These are phyloP conservation scores for Orychophragmus violaceus DNA, from an alignment of 345 rosid genomes.

Conservation along the genomic window DNA sequence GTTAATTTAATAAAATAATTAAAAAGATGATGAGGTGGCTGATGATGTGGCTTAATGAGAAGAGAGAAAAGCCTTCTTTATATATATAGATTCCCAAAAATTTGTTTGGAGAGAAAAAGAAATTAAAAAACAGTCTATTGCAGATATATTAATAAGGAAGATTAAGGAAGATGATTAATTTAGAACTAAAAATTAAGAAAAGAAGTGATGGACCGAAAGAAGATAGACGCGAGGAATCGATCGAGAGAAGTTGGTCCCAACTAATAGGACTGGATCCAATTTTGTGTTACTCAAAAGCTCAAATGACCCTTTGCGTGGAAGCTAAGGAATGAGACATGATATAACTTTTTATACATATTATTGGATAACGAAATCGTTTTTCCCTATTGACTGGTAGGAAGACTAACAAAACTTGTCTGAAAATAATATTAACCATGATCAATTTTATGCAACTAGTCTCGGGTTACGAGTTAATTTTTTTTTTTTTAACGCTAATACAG, in stretches of 20 bases:
- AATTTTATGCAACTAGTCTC: not conserved
- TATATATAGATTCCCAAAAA: too few species aligned
- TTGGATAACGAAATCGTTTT: not conserved
- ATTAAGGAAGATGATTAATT: not conserved
- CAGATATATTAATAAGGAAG: too few species aligned
- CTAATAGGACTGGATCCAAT: constrained; percentile 36
- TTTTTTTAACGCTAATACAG: too few species aligned
- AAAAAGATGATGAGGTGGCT: too few species aligned
- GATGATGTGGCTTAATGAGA: too few species aligned
- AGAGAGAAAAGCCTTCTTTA: too few species aligned
- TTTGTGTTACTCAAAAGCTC: constrained; percentile 35
- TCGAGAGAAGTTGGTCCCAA: constrained; percentile 43
- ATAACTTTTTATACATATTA: not conserved
- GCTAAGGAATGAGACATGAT: constrained; percentile 33
- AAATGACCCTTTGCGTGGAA: constrained; percentile 46
- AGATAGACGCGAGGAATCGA: not conserved
- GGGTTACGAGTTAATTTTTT: not conserved
- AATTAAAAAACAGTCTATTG: too few species aligned
- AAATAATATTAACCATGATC: not conserved
- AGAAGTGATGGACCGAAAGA: not conserved
- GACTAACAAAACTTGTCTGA: not conserved
- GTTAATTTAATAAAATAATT: too few species aligned
- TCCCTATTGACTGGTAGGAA: not conserved
- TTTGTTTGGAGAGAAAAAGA: too few species aligned
- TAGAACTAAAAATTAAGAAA: not conserved